These are phyloP conservation scores for Plasmodium gallinaceum DNA, from an alignment of 169 alveolate genomes.

Conservation along the genomic window DNA sequence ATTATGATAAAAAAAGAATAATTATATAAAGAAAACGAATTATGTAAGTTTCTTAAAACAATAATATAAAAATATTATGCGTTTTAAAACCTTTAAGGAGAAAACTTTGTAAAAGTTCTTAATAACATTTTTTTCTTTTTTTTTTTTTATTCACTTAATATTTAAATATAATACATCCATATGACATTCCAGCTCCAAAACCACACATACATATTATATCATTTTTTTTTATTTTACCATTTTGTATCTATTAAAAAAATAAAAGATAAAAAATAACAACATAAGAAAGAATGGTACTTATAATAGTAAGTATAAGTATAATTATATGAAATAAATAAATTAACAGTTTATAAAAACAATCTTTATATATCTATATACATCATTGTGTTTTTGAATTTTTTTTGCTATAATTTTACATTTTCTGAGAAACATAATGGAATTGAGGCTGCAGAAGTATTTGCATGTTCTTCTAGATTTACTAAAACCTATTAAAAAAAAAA, in stretches of 20 bases:
- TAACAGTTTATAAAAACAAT: neutral
- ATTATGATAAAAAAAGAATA: no score
- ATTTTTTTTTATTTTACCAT: conserved; percentile 77
- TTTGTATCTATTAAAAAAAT: conserved; percentile 63
- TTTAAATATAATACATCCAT: conserved; percentile 80
- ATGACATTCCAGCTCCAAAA: conserved; percentile 85
- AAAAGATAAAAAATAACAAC: neutral
- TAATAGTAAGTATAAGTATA: neutral
- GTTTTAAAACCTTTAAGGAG: neutral
- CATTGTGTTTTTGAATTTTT: neutral
- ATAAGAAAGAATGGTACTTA: no score
- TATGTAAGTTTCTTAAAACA: no score
- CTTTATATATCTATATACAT: neutral
- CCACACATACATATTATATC: conserved; percentile 84
- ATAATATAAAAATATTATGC: neutral
- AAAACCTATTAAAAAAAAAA: conserved; percentile 70
- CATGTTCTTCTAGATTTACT: conserved; percentile 80
- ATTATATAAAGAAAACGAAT: no score
- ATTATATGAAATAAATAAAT: neutral
- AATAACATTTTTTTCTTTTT: neutral
- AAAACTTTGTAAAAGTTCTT: conserved; percentile 5
- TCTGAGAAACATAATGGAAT: conserved; percentile 81
- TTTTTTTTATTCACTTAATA: conserved; percentile 60
- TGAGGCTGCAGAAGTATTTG: conserved; percentile 86
- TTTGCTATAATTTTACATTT: conserved; percentile 69